phyloP scores from a whole-genome alignment of 192 early-diverging fungal genomes.

The Rhizophagus prolifer region DNA sequence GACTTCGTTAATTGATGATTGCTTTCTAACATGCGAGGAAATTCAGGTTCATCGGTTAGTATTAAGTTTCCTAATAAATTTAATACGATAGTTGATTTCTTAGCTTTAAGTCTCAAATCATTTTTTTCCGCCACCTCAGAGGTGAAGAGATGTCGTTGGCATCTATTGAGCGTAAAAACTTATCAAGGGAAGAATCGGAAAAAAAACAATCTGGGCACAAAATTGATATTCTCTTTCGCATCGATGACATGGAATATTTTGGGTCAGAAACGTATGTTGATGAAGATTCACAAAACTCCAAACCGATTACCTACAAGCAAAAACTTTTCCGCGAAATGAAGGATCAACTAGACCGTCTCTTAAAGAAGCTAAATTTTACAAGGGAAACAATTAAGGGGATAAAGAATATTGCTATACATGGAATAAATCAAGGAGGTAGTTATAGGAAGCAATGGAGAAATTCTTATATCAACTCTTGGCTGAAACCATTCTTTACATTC shows the following conservation, averaged over 20 bases:
- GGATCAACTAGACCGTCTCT: too few species aligned
- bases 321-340: too few species aligned
- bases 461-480: too few species aligned
- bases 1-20: conserved; percentile 7
- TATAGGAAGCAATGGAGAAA: too few species aligned
- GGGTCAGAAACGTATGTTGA: neutral
- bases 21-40: conserved; percentile 19
- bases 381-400: too few species aligned
- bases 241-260: conserved; percentile 23
- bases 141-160: conserved; percentile 16
- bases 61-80: neutral
- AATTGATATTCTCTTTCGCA: conserved; percentile 23
- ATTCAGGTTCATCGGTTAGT: conserved; percentile 9
- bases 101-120: neutral
- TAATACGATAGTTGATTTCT: neutral
- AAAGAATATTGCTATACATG: too few species aligned
- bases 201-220: conserved; percentile 17
- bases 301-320: too few species aligned
- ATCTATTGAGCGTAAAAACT: neutral
- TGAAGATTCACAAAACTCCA: conserved; percentile 7
- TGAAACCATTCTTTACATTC: too few species aligned
- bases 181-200: conserved; percentile 11
- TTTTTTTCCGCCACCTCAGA: neutral
- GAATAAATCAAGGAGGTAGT: too few species aligned
- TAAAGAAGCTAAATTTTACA: too few species aligned